Percentiles rank a stretch among this genome's conserved stretches.
phyloP scores from a whole-genome alignment of 179 eudicot genomes.

The Silene coronaria region DNA sequence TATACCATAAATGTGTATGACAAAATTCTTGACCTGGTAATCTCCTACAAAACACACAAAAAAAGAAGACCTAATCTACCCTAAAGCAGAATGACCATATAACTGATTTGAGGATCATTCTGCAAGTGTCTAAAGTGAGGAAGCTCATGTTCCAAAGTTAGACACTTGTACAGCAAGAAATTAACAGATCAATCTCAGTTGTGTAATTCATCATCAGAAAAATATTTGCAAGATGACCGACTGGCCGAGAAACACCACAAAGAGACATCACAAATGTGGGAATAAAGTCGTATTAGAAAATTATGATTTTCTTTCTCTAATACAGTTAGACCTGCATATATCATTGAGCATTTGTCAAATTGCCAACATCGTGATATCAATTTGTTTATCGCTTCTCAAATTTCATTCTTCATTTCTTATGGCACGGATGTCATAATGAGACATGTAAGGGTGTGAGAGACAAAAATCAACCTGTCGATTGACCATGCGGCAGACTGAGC shows the following conservation, averaged over 20 bases:
- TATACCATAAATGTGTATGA: no score
- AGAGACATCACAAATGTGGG: background rate
- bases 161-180: background rate
- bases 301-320: background rate
- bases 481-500: slow-evolving; percentile 89
- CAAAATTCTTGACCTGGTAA: background rate
- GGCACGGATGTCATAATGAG: background rate
- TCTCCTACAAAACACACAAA: background rate
- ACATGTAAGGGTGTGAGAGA: slow-evolving; percentile 3
- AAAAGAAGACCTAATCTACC: no score
- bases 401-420: background rate
- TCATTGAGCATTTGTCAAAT: background rate
- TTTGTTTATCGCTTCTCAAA: background rate
- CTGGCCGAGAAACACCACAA: background rate
- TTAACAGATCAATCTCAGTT: background rate
- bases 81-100: background rate
- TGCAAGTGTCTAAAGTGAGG: background rate
- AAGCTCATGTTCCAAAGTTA: background rate
- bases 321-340: background rate
- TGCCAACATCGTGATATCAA: background rate
- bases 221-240: background rate
- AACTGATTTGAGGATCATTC: background rate
- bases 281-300: background rate
- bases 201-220: background rate
- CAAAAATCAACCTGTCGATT: slow-evolving; percentile 65